Base-by-base conservation (phyloP, 2,329 filamentous ascomycete genomes). In the Talaromyces verruculosus region DNA sequence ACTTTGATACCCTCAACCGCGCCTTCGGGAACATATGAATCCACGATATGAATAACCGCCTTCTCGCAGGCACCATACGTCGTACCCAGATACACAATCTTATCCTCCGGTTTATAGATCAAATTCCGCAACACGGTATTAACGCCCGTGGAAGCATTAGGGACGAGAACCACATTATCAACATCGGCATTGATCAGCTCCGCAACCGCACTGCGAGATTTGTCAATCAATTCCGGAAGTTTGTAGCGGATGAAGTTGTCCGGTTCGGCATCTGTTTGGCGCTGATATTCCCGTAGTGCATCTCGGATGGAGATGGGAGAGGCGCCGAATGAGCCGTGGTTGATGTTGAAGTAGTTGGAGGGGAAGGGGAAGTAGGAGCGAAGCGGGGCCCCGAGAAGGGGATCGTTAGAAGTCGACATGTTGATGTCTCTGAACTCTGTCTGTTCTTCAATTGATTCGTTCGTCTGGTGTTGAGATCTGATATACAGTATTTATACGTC, bases 51-150 rank as follows among this genome's bases (percentile, higher is more conserved):
- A 49, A 88, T 82, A 19, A 95, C 81, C 0, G 88, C 88, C 73
- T 91, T 92, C 64, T 88, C 89, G 74, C 91, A 93, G 0, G 87
- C 88, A 64, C 88, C 88, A 75, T 97, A 97, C 62, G 92, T 85
- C 43, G 90, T 92, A 37, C 84, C 85, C 74, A 97, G 95, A 77
- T 88, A 89, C 51, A 96, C 72, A 68, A 96, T 68, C 11, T 90
- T 88, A 73, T 97, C 93, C 67, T 89, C 89, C 0, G 81, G 76
- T 41, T 86, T 76, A 83, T 89, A 96, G 0, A 74, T 72, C 1
- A 97, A 76, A 74, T 90, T 93, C 51, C 89, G 87, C 17, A 97
- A 84, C 3, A 97, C 86, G 0, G 88, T 91, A 78, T 95, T 94
- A 55, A 80, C 72, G 63, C 78, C 80, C 0, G 86, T 89, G 0